Base-by-base conservation (phyloP, 73 alveolate species). In the Tetrahymena borealis region DNA sequence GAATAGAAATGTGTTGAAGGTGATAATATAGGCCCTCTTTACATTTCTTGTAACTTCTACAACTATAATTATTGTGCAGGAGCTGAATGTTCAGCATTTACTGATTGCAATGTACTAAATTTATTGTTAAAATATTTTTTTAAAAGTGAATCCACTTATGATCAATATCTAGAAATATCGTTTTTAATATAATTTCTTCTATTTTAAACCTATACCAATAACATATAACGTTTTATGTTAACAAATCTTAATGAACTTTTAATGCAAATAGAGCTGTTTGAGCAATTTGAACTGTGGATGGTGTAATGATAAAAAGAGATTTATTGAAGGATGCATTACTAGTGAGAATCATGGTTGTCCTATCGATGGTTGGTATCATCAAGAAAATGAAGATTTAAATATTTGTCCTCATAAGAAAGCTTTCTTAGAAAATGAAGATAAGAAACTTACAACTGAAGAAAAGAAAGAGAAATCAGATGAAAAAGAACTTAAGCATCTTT, bases 1-100 rank as follows among this genome's bases (percentile, higher is more conserved):
- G 95, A 93, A 85, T 78, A 93, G 41, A 93, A 42, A 39, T 93
- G 95, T 93, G 93, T 93, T 2, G 95, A 91, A 28, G 95, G 95
- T 28, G 95, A 93, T 93, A 93, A 93, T 85, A 85, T 93, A 39
- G 95, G 92, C 32, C 95, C 95, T 28, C 91, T 93, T 39, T 85
- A 93, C 39, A 93, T 92, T 2, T 79, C 91, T 90, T 93, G 95
- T 91, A 93, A 93, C 79, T 93, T 93, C 39, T 93, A 93, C 41
- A 93, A 93, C 79, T 93, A 85, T 85, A 41, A 79, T 38, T 93
- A 93, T 85, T 93, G 95, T 33, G 93, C 95, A 18, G 95, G 95
- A 32, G 85, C 85, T 60, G 95, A 93, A 32, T 93, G 95, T 90
- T 91, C 95, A 39, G 39, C 93, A 13, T 93, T 78, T 77, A 92